phyloP scores from a whole-genome alignment of 768 basidiomycete species.

The Gloeopeniophorella convolvens region DNA sequence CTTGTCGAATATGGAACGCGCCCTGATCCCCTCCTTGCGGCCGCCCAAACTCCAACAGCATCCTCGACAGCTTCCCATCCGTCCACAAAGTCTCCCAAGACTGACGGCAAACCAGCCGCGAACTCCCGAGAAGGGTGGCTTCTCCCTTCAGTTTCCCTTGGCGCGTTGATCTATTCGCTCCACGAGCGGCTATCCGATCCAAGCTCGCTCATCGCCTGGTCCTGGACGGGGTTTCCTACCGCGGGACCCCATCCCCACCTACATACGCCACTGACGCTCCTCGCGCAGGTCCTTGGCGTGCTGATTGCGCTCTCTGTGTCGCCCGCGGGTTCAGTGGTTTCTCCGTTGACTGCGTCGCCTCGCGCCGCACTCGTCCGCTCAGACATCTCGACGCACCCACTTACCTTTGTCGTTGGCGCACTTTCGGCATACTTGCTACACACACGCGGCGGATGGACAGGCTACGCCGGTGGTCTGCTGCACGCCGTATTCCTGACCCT shows the following conservation, averaged over 20 bases:
- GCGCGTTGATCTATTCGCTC: constrained; percentile 61
- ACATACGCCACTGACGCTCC: constrained; percentile 61
- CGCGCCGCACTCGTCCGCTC: neutral
- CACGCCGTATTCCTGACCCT: constrained; percentile 61
- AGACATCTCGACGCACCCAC: constrained; percentile 35
- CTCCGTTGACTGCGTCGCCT: constrained; percentile 2
- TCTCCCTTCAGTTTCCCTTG: constrained; percentile 48
- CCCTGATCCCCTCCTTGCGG: constrained; percentile 24
- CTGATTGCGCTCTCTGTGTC: constrained; percentile 34
- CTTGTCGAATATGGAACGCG: constrained; percentile 50
- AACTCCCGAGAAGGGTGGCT: constrained; percentile 29
- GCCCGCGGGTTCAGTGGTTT: neutral
- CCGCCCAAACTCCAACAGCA: neutral
- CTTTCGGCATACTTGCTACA: constrained; percentile 51
- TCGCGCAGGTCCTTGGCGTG: constrained; percentile 55
- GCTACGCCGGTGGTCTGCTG: constrained; percentile 62
- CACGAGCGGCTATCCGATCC: constrained; percentile 71
- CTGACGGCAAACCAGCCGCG: neutral
- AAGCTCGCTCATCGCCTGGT: constrained; percentile 77
- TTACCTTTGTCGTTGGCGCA: constrained; percentile 52
- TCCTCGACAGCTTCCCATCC: neutral
- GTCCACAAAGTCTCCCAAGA: neutral
- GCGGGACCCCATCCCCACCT: constrained; percentile 69
- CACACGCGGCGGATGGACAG: constrained; percentile 54
- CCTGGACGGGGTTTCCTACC: constrained; percentile 82